A percentile compares a stretch with the other conserved stretches of the same genome.
phyloP scores from a whole-genome alignment of 2,329 filamentous ascomycete genomes.

The Neonectria faginata region DNA sequence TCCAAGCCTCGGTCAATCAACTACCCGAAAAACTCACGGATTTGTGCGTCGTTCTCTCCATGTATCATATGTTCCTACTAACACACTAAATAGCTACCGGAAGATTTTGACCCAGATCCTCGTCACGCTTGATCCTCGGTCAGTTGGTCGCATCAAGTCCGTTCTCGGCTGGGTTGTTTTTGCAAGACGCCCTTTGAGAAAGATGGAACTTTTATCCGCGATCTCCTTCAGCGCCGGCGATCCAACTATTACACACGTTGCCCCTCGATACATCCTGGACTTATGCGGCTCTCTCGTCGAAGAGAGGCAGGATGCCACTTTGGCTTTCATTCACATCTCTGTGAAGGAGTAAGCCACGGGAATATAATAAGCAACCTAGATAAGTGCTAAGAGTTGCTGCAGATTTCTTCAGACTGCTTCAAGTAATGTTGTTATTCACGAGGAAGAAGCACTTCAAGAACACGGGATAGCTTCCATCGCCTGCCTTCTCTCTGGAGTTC shows the following conservation, averaged over 20 bases:
- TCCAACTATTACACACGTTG: background rate
- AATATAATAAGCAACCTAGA: rapidly evolving
- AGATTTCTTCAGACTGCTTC: constrained; percentile 28
- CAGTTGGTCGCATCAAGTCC: constrained; percentile 18
- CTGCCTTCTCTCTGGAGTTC: constrained; percentile 27
- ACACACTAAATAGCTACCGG: constrained; percentile 16
- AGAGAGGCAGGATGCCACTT: constrained; percentile 19
- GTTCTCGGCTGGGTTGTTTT: constrained; percentile 32
- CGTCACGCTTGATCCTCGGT: constrained; percentile 14
- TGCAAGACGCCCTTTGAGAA: constrained; percentile 22
- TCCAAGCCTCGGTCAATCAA: constrained; percentile 11
- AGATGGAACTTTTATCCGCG: constrained; percentile 25
- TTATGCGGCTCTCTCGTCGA: constrained; percentile 13
- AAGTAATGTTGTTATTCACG: background rate
- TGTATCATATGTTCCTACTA: rapidly evolving
- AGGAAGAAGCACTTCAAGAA: constrained; percentile 11
- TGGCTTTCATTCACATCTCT: constrained; percentile 33
- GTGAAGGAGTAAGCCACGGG: constrained; percentile 29
- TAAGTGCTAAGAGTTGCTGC: background rate
- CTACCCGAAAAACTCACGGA: constrained; percentile 25
- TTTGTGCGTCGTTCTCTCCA: constrained; percentile 12
- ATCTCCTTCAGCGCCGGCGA: constrained; percentile 23
- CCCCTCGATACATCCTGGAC: constrained; percentile 16
- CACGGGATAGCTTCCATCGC: constrained; percentile 13
- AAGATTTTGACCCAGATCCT: constrained; percentile 29